A percentile compares a stretch with the other conserved stretches of the same genome.
phyloP scores from a whole-genome alignment of 208 protist species.

The Trypanosoma caninum region DNA sequence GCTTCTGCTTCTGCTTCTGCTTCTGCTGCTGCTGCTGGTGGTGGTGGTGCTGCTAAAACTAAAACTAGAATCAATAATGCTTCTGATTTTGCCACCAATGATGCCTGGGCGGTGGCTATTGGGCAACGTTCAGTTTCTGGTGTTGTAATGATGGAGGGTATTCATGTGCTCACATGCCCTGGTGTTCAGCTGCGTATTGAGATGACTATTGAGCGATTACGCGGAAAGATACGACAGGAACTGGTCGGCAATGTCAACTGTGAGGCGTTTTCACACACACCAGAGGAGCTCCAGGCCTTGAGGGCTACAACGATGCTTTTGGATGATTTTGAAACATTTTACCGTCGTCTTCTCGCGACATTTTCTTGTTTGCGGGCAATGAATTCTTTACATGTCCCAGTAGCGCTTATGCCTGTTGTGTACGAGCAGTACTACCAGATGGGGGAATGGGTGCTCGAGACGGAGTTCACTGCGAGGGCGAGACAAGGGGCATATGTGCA shows the following conservation, averaged over 20 bases:
- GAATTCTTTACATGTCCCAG: conserved; percentile 12
- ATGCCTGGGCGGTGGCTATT: background rate
- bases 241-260: background rate
- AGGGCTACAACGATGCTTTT: conserved; percentile 6
- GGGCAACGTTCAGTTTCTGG: conserved; percentile 4
- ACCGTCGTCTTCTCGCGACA: conserved; percentile 1
- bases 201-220: background rate
- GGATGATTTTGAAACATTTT: conserved; percentile 16
- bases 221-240: conserved; percentile 8
- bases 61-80: background rate
- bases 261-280: background rate
- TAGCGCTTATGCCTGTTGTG: conserved; percentile 14
- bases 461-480: background rate
- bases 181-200: conserved; percentile 20
- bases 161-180: conserved; percentile 21
- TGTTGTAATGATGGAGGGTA: conserved; percentile 15
- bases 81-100: background rate
- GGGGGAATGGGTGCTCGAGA: conserved; percentile 17
- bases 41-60: background rate
- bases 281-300: conserved; percentile 3
- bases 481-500: background rate
- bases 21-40: background rate
- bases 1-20: background rate
- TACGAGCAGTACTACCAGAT: conserved; percentile 19
- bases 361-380: conserved; percentile 17